Evolutionary conservation across 768 basidiomycete species (phyloP), one percentile per base, ranked within the genome.

Genomic region (Auricularia sp.): DNA sequence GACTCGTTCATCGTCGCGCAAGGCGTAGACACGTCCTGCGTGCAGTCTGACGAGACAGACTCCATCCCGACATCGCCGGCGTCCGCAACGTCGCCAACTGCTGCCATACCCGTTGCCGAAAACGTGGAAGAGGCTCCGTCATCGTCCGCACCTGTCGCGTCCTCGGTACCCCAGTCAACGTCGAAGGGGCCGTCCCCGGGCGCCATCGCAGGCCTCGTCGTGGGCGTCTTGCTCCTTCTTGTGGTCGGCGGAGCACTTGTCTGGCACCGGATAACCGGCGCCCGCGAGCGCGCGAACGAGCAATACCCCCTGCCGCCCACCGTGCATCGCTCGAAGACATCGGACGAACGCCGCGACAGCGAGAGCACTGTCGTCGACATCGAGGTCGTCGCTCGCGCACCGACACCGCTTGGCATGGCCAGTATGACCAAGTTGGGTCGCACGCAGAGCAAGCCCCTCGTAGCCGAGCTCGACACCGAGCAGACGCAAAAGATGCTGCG

Each of bases 401-500:
- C 54, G 18, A 54, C 54, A 18, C 54, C 54, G n/a, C n/a, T 54
- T 8, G 54, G 54, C n/a, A 29, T 54, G 54, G n/a, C 29, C 54
- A 54, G 54, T 18, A 42, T 42, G 39, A 42, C 39, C 4, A 42
- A 42, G 39, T 14, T 42, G 39, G 39, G 39, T 7, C 54, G 54
- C 54, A 54, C 54, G 54, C 18, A n/a, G 54, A 54, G n/a, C 54
- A 54, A 54, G 54, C 54, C 18, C 11, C 54, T 54, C 54, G 54
- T 29, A 7, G 18, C 54, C 54, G 54, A 54, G 18, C 54, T 54
- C 54, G 54, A 54, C 54, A 54, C 54, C 54, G 29, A n/a, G 29
- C 54, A 54, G 54, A 54, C 54, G 54, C 54, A 54, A 18, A 54
- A 54, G 54, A 54, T 54, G 54, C 54, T 54, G n/a, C 54, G 54